Evolutionary conservation across 768 basidiomycete species (phyloP).

Genomic region (Rhodosporidiobolus odoratus): DNA sequence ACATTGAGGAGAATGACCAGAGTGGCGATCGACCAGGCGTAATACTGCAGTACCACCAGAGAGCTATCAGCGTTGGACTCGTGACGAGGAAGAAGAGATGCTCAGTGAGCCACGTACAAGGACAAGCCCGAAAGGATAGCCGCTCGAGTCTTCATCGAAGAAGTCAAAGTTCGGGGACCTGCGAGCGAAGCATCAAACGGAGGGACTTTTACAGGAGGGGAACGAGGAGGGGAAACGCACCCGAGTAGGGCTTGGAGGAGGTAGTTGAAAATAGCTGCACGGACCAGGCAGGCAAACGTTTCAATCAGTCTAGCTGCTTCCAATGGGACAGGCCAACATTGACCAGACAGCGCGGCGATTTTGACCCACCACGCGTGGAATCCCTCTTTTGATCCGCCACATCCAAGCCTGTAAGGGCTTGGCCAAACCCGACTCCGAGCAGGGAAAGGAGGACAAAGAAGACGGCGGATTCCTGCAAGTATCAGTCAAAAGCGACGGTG

Average conservation of each 20-base stretch:
- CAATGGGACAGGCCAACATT: constrained; percentile 24
- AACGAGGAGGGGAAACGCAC: constrained; percentile 10
- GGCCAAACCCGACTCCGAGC: constrained; percentile 44
- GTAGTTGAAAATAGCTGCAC: constrained; percentile 44
- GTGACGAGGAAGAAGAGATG: constrained; percentile 18
- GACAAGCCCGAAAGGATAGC: constrained; percentile 38
- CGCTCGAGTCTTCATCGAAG: constrained; percentile 16
- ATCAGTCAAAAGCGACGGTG: not conserved
- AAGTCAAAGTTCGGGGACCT: constrained; percentile 38
- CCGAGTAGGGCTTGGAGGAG: constrained; percentile 49
- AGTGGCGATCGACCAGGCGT: constrained; percentile 48
- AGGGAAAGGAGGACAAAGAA: constrained; percentile 47
- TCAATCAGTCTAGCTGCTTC: not conserved
- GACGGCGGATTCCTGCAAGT: constrained; percentile 43
- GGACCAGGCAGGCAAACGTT: not conserved
- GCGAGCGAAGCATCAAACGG: not conserved
- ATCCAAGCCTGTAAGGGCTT: constrained; percentile 50
- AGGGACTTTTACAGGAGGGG: constrained; percentile 1
- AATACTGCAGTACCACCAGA: constrained; percentile 3
- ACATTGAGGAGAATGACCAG: constrained; percentile 53
- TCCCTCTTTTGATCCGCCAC: constrained; percentile 45
- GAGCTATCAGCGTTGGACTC: too few species aligned
- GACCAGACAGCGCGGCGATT: not conserved
- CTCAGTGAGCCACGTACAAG: constrained; percentile 3
- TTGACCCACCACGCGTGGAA: constrained; percentile 33